Evolutionary conservation across 2,329 filamentous ascomycete genomes (phyloP), one percentile per base, ranked within the genome.

Genomic region (Diplodia scrobiculata): DNA sequence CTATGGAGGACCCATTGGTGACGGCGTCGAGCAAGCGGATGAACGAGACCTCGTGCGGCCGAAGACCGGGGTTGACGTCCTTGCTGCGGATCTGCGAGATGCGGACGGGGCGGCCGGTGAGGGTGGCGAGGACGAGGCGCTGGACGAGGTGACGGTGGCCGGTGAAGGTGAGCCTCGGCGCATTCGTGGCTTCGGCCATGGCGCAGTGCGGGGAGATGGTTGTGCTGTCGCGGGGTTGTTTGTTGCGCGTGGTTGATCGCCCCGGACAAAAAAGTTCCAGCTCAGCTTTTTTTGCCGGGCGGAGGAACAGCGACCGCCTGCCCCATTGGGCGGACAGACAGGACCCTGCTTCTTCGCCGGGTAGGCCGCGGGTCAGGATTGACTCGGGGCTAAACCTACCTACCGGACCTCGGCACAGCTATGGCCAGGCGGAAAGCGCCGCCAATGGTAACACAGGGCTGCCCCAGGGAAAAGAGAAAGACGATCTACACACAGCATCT

Each of bases 1-100:
- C 93, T 80, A 98, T 92, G 66, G 90, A 88, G 67, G 91, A 91
- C 79, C 95, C 95, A 83, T 99, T 99, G 74, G 95, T 99, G 73
- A 99, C 85, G 71, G 91, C 86, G 78, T 98, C 95, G 74, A 99
- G 88, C 19, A 99, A 90, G 66, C 95, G 93, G 36, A 99, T 86
- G 78, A 99, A 94, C 54, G 95, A 98, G 73, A 98, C 89, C 80
- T 99, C 95, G 81, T 97, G 90, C 58, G 92, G 89, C 64, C 91
- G 89, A 65, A 99, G 90, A 73, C 95, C 95, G 0, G 95, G 93
- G 72, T 90, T 89, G 48, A 91, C 93, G 54, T 90, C 89, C 17
- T 89, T 87, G 70, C 91, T 88, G 73, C 95, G 91, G 80, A 99
- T 98, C 79, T 95, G 90, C 63, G 94, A 95, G 76, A 99, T 94